These are phyloP conservation scores for Jamesozyma hellenica DNA, from an alignment of 805 yeast species.

Conservation along the genomic window DNA sequence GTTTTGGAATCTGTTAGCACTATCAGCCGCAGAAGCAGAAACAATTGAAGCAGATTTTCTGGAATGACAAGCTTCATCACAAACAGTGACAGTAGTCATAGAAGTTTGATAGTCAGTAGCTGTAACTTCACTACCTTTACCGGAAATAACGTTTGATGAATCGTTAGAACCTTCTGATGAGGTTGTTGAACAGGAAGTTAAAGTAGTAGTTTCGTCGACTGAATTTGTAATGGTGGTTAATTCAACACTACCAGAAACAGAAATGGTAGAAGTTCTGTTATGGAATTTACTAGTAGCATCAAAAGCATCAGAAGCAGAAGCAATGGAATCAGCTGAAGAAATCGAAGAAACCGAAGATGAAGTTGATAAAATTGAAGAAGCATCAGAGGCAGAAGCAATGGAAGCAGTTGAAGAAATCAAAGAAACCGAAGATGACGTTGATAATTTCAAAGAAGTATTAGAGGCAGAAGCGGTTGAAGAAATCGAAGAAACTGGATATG, in stretches of 20 bases:
- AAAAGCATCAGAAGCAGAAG: slow-evolving; percentile 1
- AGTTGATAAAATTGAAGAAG: too few species aligned
- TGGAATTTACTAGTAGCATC: not conserved
- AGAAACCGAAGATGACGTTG: not conserved
- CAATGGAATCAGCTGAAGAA: not conserved
- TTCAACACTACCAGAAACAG: not conserved
- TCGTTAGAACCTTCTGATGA: not conserved
- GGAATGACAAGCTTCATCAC: slow-evolving; percentile 10
- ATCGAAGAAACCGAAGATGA: not conserved
- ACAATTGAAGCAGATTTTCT: slow-evolving; percentile 2
- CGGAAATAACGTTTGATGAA: not conserved
- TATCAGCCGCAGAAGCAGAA: not conserved
- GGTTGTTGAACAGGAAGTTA: not conserved
- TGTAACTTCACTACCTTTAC: not conserved
- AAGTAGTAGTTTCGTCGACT: not conserved
- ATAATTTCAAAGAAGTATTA: too few species aligned
- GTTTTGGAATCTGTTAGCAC: not conserved
- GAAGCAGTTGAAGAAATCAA: too few species aligned
- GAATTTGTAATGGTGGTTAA: not conserved
- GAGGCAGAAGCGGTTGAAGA: too few species aligned
- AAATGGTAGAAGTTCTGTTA: not conserved
- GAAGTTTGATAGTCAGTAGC: not conserved
- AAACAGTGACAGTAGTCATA: not conserved
- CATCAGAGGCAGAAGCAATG: too few species aligned
- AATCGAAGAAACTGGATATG: too few species aligned